Evolutionary conservation across 352 stramenopile species (phyloP).

Genomic region (Discostella stelligera): DNA sequence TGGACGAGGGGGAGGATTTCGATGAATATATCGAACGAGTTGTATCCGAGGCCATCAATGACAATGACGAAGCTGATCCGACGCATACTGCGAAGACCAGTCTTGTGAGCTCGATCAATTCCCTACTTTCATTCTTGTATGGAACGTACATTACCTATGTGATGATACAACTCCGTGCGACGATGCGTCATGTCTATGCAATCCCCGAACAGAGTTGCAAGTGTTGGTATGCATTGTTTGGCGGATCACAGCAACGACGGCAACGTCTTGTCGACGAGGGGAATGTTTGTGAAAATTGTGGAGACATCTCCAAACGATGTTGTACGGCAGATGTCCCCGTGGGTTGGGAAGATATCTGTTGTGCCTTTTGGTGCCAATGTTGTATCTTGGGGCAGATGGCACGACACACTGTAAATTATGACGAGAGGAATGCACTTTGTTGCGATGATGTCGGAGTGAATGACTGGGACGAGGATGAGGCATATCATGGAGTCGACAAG

Average conservation of each 20-base stretch:
- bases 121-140: not conserved
- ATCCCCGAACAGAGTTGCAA: conserved; percentile 47
- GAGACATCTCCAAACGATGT: not conserved
- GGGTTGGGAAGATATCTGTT: conserved; percentile 66
- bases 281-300: not conserved
- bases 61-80: conserved; percentile 5
- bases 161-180: conserved; percentile 32
- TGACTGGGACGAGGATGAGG: conserved; percentile 42
- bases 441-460: conserved; percentile 36
- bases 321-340: conserved; percentile 26
- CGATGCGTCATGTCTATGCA: conserved; percentile 41
- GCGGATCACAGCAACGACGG: conserved; percentile 17
- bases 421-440: conserved; percentile 50
- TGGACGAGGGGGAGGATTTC: not conserved
- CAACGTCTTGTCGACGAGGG: not conserved
- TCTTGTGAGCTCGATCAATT: conserved; percentile 26
- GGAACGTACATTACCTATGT: conserved; percentile 36
- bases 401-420: conserved; percentile 77
- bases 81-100: conserved; percentile 14
- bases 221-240: conserved; percentile 38
- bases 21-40: conserved; percentile 6
- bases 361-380: conserved; percentile 64
- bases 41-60: conserved; percentile 14
- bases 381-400: conserved; percentile 74
- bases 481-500: conserved; percentile 31